Evolutionary conservation across 805 yeast genomes (phyloP), one percentile per base, ranked within the genome.

Genomic region (Pichia cabralensis): DNA sequence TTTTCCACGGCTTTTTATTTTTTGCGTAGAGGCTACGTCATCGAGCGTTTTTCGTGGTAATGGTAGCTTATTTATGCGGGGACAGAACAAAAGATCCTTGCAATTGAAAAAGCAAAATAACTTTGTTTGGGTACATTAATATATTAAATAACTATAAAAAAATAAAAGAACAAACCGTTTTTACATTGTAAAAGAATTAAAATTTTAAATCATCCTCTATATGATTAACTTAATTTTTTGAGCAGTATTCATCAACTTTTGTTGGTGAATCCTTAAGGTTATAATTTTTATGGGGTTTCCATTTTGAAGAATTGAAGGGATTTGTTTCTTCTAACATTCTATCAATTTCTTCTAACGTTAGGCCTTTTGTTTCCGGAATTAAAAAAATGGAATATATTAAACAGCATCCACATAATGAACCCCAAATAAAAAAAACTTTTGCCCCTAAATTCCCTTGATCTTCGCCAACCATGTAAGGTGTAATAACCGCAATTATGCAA

Each of bases 321-420:
- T 50, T 55, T 17, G 61, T 52, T 47, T 58, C 47, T 13, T 28
- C 62, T 33, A 57, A 39, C 60, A 58, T 55, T 41, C 51, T 45
- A 55, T 82, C 86, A 43, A 83, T 83, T 60, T 83, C 86, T 61
- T 83, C 94, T 55, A 84, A 69, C 28, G 82, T 69, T 49, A 82
- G 69, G 39, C 94, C 94, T 62, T 74, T 76, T 36, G 94, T 84
- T 60, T 81, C 89, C 48, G 76, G 75, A 40, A 84, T 74, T 46
- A 69, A 68, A 66, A 82, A 75, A 66, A 69, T 74, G 34, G 81
- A 81, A 56, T 79, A 84, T 58, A 79, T 63, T 53, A 77, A 58
- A 36, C 74, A 65, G 48, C 48, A 35, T 3, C 41, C 33, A 47
- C 62, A 58, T 31, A 56, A 44, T 9, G 57, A 40, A 58, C 86